Evolutionary conservation across 768 basidiomycete species (phyloP).

Genomic region (Mycena chlorophos): DNA sequence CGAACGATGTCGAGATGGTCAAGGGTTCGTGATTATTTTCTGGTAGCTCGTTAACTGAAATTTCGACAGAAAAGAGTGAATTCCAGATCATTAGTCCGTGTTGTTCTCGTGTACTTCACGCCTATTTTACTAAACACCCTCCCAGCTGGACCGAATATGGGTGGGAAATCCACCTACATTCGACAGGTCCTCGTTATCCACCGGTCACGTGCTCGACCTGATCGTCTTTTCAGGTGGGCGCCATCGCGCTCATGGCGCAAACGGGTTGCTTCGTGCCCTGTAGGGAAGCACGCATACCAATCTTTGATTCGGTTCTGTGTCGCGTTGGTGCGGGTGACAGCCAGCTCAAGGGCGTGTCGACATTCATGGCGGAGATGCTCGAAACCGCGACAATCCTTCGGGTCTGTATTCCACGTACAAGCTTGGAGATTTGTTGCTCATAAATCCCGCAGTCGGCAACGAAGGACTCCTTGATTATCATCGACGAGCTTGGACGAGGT

Average conservation of each 20-base stretch:
- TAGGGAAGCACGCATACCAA: slow-evolving; percentile 77
- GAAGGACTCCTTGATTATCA: slow-evolving; percentile 91
- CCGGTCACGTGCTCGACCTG: slow-evolving; percentile 3
- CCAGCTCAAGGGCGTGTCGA: slow-evolving; percentile 96
- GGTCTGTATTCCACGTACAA: slow-evolving; percentile 41
- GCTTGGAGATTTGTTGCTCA: neutral
- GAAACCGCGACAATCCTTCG: slow-evolving; percentile 95
- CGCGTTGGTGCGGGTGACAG: slow-evolving; percentile 97
- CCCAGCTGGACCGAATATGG: slow-evolving; percentile 97
- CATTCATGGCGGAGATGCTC: slow-evolving; percentile 99
- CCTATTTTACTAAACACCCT: neutral
- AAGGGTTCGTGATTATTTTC: slow-evolving; percentile 53
- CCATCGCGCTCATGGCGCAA: slow-evolving; percentile 96
- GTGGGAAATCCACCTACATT: slow-evolving; percentile 97
- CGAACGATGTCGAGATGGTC: slow-evolving; percentile 94
- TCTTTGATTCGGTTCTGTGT: slow-evolving; percentile 95
- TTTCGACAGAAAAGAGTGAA: slow-evolving; percentile 68
- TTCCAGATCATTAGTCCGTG: slow-evolving; percentile 89
- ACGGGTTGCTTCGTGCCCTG: slow-evolving; percentile 95
- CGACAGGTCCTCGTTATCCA: slow-evolving; percentile 58
- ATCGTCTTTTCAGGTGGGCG: slow-evolving; percentile 71
- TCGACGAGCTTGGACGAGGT: slow-evolving; percentile 95
- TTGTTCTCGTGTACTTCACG: neutral
- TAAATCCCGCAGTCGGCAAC: slow-evolving; percentile 71
- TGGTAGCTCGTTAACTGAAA: neutral